Conservation (phyloP, 2,329 filamentous ascomycete species). For the Phyllosticta citrichinensis region DNA sequence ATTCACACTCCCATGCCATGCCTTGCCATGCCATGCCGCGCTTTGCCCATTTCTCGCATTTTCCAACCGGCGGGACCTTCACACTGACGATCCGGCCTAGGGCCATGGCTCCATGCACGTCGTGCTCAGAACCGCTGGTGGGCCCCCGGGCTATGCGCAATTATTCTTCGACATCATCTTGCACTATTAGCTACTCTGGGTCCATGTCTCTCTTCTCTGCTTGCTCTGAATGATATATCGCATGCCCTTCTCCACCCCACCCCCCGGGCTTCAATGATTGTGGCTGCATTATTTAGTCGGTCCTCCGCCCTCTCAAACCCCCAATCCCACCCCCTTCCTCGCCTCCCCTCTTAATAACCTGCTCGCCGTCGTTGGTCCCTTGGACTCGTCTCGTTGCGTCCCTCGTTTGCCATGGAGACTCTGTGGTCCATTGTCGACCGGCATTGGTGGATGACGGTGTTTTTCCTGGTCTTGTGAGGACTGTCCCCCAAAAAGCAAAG, state of each 20-base stretch:
- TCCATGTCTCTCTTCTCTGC: background rate
- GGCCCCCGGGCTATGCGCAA: slow-evolving; percentile 10
- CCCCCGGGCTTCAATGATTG: background rate
- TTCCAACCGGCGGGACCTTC: background rate
- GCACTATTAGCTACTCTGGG: slow-evolving; percentile 6
- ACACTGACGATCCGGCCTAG: background rate
- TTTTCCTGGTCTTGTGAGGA: slow-evolving; percentile 8
- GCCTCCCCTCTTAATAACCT: background rate
- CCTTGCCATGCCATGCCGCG: background rate
- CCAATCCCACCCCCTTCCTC: background rate
- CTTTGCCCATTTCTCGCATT: background rate
- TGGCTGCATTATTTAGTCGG: slow-evolving; percentile 10
- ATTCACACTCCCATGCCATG: background rate
- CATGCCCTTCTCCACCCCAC: background rate
- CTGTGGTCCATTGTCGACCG: slow-evolving; percentile 11
- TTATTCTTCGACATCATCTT: slow-evolving; percentile 12
- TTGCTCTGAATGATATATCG: background rate
- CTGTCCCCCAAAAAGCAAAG: background rate
- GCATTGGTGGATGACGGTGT: slow-evolving; percentile 11
- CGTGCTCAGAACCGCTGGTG: slow-evolving; percentile 10
- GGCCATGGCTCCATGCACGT: background rate
- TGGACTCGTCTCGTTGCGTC: slow-evolving; percentile 8
- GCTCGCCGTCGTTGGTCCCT: background rate
- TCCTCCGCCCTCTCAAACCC: background rate
- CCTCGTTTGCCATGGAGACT: slow-evolving; percentile 11